phyloP scores from a whole-genome alignment of 2,329 filamentous ascomycete species.

The Fusarium sp. region DNA sequence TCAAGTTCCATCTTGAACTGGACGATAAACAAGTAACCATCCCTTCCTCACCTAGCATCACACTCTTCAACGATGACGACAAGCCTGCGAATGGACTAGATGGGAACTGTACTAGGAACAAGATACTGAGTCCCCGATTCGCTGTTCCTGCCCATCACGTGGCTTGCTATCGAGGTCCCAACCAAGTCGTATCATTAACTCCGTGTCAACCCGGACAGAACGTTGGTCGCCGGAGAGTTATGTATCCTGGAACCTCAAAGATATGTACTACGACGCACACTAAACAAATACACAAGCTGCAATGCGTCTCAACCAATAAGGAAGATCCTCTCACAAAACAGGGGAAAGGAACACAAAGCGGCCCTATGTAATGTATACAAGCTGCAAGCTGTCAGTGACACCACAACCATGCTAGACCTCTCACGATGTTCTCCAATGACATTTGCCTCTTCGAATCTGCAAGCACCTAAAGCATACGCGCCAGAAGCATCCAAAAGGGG shows the following conservation, averaged over 20 bases:
- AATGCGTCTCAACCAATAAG: neutral
- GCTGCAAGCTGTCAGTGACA: conserved; percentile 13
- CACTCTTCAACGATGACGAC: neutral
- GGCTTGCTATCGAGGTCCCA: neutral
- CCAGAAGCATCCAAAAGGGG: conserved; percentile 13
- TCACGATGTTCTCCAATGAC: neutral
- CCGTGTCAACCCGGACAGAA: neutral
- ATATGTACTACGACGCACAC: neutral
- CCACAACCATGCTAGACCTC: neutral
- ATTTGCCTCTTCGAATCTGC: neutral
- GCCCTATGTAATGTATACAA: neutral
- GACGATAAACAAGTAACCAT: too few species aligned
- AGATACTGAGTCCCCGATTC: neutral
- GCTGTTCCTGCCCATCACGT: conserved; percentile 2
- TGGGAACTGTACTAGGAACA: neutral
- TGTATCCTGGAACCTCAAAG: neutral
- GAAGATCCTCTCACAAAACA: neutral
- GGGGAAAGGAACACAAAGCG: neutral
- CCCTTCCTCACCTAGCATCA: neutral
- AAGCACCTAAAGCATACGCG: neutral
- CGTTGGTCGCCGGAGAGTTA: neutral
- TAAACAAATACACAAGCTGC: neutral
- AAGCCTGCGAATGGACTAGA: too few species aligned
- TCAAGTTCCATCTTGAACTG: neutral
- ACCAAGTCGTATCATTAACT: neutral